These are phyloP conservation scores for Fraxinus baroniana DNA, from an alignment of 305 asterid genomes.

Conservation along the genomic window DNA sequence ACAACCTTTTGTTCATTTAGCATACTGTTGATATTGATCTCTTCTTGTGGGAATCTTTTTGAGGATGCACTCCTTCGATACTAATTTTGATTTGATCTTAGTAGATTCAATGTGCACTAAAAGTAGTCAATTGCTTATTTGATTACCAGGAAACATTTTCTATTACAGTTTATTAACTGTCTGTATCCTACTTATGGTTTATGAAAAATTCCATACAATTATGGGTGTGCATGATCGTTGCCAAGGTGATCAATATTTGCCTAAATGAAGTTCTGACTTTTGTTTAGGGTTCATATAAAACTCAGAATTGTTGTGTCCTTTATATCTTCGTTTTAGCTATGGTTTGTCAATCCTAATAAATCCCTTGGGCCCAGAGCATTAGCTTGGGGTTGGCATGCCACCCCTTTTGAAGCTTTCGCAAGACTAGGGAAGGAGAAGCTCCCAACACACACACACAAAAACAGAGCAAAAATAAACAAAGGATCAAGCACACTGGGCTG, in stretches of 20 bases:
- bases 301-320: background rate
- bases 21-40: background rate
- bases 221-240: conserved; percentile 4
- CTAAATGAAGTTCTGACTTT: background rate
- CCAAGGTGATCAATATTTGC: background rate
- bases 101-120: conserved; percentile 8
- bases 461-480: background rate
- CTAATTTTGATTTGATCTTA: conserved; percentile 1
- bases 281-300: background rate
- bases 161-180: background rate
- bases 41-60: background rate
- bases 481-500: background rate
- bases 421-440: background rate
- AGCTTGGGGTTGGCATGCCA: background rate
- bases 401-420: background rate
- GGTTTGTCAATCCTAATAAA: background rate
- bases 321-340: background rate
- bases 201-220: background rate
- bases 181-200: background rate
- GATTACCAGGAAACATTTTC: background rate
- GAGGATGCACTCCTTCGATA: background rate
- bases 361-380: background rate
- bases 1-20: background rate
- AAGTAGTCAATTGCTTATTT: background rate
- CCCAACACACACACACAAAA: background rate